A percentile compares a stretch with the other conserved stretches of the same genome.
Evolutionary conservation across 495 filamentous ascomycete genomes (phyloP).

Genomic region (Tuber borchii): DNA sequence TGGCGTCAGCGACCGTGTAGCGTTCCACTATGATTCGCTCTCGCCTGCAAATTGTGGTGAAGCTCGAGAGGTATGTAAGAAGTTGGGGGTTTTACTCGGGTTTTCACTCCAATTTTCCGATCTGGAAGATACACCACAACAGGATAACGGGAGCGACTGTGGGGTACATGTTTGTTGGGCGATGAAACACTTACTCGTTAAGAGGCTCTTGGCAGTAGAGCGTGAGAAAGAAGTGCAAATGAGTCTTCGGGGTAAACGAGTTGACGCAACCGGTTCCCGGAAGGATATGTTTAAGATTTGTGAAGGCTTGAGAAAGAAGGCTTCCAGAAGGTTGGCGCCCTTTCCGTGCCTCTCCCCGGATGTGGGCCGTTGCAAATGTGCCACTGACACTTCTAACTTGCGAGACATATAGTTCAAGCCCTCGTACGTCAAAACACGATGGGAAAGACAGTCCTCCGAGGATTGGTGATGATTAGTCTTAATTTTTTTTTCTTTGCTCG

Average conservation of each 20-base stretch:
- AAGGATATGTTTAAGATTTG: conserved; percentile 78
- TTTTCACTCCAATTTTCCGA: conserved; percentile 61
- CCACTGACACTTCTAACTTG: not conserved
- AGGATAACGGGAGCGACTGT: conserved; percentile 88
- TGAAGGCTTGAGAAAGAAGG: conserved; percentile 37
- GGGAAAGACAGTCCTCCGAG: conserved; percentile 32
- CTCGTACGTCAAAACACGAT: conserved; percentile 24
- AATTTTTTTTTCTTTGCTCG: conserved; percentile 13
- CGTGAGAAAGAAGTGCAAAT: conserved; percentile 80
- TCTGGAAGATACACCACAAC: conserved; percentile 77
- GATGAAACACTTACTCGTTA: conserved; percentile 82
- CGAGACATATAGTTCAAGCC: conserved; percentile 21
- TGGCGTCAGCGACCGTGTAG: conserved; percentile 75
- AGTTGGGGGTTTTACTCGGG: conserved; percentile 60
- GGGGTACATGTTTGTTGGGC: conserved; percentile 92
- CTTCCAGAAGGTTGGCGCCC: conserved; percentile 30
- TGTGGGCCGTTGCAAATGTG: not conserved
- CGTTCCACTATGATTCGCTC: conserved; percentile 96
- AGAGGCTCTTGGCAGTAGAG: conserved; percentile 68
- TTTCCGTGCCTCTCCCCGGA: not conserved
- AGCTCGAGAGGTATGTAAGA: conserved; percentile 57
- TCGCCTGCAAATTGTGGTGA: conserved; percentile 66
- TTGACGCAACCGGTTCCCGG: conserved; percentile 67
- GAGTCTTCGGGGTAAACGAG: conserved; percentile 71
- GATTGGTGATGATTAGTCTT: conserved; percentile 21